Conservation (phyloP, 1,139 yeast species). For the Tardiomyces digboiensis region DNA sequence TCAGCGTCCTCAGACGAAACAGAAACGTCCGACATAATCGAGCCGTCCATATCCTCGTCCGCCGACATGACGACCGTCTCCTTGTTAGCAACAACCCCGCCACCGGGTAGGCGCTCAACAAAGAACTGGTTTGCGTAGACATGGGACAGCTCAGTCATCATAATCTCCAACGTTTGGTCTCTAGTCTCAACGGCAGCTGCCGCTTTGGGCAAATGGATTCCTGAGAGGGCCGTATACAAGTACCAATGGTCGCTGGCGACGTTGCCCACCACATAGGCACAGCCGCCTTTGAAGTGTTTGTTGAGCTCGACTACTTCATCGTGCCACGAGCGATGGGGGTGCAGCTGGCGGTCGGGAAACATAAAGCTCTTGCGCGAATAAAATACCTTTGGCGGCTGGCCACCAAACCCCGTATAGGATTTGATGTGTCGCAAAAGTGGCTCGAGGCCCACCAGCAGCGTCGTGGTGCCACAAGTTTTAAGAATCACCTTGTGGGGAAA, state of each 20-base stretch:
- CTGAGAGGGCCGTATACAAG: conserved; percentile 40
- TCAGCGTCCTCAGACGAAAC: conserved; percentile 31
- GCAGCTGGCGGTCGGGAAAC: conserved; percentile 82
- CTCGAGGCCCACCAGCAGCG: conserved; percentile 71
- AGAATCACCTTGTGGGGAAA: conserved; percentile 77
- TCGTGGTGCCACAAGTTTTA: conserved; percentile 96
- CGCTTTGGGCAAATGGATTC: conserved; percentile 2
- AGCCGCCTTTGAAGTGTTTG: conserved; percentile 43
- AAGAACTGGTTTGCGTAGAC: conserved; percentile 51
- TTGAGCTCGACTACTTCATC: conserved; percentile 68
- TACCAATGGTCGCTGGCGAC: conserved; percentile 86
- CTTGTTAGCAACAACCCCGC: conserved; percentile 5
- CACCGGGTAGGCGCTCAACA: conserved; percentile 43
- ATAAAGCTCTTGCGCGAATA: conserved; percentile 88
- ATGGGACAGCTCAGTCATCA: conserved; percentile 80
- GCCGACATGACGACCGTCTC: conserved; percentile 3
- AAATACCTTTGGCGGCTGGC: conserved; percentile 56
- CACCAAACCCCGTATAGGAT: conserved; percentile 43
- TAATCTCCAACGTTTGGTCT: conserved; percentile 80
- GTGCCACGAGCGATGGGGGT: conserved; percentile 80
- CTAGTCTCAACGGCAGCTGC: conserved; percentile 1
- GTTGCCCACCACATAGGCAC: conserved; percentile 75
- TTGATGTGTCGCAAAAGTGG: conserved; percentile 48
- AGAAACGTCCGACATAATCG: conserved; percentile 13
- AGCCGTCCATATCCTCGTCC: conserved; percentile 18